A percentile compares a stretch with the other conserved stretches of the same genome.
phyloP scores from a whole-genome alignment of 805 yeast genomes.

The Ogataea saltuana region DNA sequence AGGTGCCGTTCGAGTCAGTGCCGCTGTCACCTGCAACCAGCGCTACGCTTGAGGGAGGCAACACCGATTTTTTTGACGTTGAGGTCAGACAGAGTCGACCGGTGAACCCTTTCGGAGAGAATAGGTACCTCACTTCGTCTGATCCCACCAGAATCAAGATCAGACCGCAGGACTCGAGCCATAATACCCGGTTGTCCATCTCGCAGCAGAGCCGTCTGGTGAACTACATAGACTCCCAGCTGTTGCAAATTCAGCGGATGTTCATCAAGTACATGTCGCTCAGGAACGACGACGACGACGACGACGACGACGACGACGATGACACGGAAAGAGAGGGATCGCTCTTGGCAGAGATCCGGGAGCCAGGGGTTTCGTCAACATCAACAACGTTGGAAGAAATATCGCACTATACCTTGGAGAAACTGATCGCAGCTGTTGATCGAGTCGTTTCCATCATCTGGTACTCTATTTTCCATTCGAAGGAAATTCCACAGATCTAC shows the following conservation, averaged over 20 bases:
- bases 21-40: constrained; percentile 23
- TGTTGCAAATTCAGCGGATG: constrained; percentile 55
- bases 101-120: constrained; percentile 34
- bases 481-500: constrained; percentile 31
- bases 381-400: constrained; percentile 7
- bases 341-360: not conserved
- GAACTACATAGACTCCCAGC: constrained; percentile 53
- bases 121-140: constrained; percentile 26
- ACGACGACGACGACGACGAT: constrained; percentile 16
- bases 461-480: constrained; percentile 51
- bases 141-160: constrained; percentile 22
- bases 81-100: constrained; percentile 18
- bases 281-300: constrained; percentile 31
- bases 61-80: constrained; percentile 20
- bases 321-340: constrained; percentile 11
- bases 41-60: constrained; percentile 15
- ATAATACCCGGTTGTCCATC: constrained; percentile 31
- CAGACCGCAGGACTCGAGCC: not conserved
- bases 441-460: constrained; percentile 57
- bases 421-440: constrained; percentile 47
- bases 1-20: constrained; percentile 6
- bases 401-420: constrained; percentile 25
- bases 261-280: constrained; percentile 43
- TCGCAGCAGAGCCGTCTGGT: constrained; percentile 59
- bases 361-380: constrained; percentile 4